A percentile compares a stretch with the other conserved stretches of the same genome.
phyloP scores from a whole-genome alignment of 495 filamentous ascomycete species.

The Neurospora sp. region DNA sequence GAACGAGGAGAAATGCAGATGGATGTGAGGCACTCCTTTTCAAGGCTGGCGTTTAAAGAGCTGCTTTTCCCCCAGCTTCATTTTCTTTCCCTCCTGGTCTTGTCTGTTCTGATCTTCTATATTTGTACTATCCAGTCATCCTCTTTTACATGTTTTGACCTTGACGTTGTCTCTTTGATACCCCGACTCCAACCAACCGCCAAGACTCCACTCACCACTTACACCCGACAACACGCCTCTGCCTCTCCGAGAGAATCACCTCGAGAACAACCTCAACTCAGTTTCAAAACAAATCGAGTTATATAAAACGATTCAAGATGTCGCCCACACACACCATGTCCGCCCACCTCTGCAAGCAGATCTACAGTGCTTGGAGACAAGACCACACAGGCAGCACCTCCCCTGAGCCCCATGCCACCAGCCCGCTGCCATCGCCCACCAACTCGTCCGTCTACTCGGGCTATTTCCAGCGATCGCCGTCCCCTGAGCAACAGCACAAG shows the following conservation, averaged over 20 bases:
- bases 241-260: background rate
- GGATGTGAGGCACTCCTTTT: background rate
- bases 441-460: slow-evolving; percentile 5
- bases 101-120: background rate
- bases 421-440: slow-evolving; percentile 17
- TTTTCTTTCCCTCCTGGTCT: background rate
- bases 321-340: slow-evolving; percentile 45
- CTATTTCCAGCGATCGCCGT: slow-evolving; percentile 29
- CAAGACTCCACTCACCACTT: background rate
- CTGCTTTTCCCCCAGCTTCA: background rate
- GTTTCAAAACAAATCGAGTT: background rate
- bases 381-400: slow-evolving; percentile 20
- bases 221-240: background rate
- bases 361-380: slow-evolving; percentile 37
- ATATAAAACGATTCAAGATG: slow-evolving; percentile 20
- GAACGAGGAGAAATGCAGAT: background rate
- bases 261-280: background rate
- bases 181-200: background rate
- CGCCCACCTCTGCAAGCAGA: slow-evolving; percentile 42
- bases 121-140: background rate
- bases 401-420: slow-evolving; percentile 15
- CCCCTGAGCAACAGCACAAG: slow-evolving; percentile 25
- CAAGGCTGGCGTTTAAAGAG: background rate
- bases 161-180: background rate
- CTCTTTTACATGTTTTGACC: too few species aligned